Evolutionary conservation across 352 stramenopile species (phyloP).

Genomic region (Pythium chondricola): DNA sequence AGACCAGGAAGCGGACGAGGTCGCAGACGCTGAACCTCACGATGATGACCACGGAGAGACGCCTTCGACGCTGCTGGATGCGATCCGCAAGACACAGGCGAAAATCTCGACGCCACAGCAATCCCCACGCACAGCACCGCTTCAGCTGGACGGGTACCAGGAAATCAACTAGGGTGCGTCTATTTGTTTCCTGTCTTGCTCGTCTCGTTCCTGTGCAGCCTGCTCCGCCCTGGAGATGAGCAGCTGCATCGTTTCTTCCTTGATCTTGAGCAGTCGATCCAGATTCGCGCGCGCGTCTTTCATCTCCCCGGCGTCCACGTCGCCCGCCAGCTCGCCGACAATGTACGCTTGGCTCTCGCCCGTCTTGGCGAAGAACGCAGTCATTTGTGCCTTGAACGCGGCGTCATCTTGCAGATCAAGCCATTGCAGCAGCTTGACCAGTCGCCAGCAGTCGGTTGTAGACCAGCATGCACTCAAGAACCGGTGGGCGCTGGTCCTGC

Average conservation of each 20-base stretch:
- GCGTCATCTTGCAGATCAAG: conserved; percentile 53
- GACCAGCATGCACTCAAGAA: conserved; percentile 34
- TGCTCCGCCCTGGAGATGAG: conserved; percentile 46
- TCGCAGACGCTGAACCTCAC: conserved; percentile 1
- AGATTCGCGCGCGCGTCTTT: conserved; percentile 36
- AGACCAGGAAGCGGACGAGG: conserved; percentile 7
- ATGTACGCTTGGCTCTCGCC: conserved; percentile 48
- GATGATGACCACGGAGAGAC: not conserved
- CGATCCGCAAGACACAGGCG: conserved; percentile 27
- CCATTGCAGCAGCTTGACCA: conserved; percentile 41
- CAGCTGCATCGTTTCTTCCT: conserved; percentile 57
- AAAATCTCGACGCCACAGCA: conserved; percentile 5
- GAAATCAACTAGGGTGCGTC: conserved; percentile 23
- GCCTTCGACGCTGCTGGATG: conserved; percentile 19
- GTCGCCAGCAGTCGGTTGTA: conserved; percentile 29
- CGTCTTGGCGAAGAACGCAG: conserved; percentile 35
- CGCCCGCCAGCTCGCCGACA: conserved; percentile 20
- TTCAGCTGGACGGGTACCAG: conserved; percentile 24
- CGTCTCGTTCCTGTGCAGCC: conserved; percentile 14
- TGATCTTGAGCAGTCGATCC: conserved; percentile 38
- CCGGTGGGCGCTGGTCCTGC: conserved; percentile 22
- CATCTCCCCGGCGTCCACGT: conserved; percentile 24
- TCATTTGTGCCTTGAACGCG: conserved; percentile 35
- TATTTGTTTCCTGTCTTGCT: conserved; percentile 1
- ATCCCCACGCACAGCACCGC: conserved; percentile 4